phyloP scores from a whole-genome alignment of 2,329 filamentous ascomycete genomes.

The Diaporthe sp. region DNA sequence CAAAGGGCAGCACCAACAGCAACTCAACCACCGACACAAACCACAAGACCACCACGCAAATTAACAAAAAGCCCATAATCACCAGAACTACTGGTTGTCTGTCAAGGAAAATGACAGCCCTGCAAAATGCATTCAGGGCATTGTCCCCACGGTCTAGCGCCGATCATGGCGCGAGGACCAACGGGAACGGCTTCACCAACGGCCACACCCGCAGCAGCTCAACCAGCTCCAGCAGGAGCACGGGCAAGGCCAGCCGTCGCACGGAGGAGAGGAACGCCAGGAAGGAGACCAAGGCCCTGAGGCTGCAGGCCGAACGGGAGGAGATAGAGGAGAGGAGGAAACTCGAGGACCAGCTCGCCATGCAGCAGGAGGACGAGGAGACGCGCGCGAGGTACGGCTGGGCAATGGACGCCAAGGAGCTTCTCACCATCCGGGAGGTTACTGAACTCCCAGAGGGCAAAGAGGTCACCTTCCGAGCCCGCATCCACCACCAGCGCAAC shows the following conservation, averaged over 20 bases:
- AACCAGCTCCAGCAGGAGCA: slow-evolving; percentile 18
- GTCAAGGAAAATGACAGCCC: slow-evolving; percentile 34
- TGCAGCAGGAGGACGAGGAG: slow-evolving; percentile 46
- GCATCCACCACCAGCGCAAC: slow-evolving; percentile 83
- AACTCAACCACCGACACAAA: background rate
- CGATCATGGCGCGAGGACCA: slow-evolving; percentile 24
- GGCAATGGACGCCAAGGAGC: slow-evolving; percentile 44
- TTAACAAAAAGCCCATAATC: background rate
- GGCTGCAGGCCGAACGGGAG: slow-evolving; percentile 41
- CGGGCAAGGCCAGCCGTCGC: slow-evolving; percentile 32
- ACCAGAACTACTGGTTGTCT: background rate
- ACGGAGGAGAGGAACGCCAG: slow-evolving; percentile 49
- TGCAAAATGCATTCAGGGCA: slow-evolving; percentile 37
- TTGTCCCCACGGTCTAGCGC: slow-evolving; percentile 39
- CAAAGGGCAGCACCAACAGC: background rate
- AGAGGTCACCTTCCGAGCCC: slow-evolving; percentile 75
- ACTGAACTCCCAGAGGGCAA: slow-evolving; percentile 66
- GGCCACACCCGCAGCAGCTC: slow-evolving; percentile 28
- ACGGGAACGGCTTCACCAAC: background rate
- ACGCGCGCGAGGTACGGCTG: slow-evolving; percentile 49
- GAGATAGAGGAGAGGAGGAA: slow-evolving; percentile 48
- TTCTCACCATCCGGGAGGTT: slow-evolving; percentile 60
- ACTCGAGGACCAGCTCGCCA: slow-evolving; percentile 50
- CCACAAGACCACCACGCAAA: background rate
- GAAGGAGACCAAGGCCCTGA: slow-evolving; percentile 45